phyloP scores from a whole-genome alignment of 257 asterid species.

The Pogostemon cablin region DNA sequence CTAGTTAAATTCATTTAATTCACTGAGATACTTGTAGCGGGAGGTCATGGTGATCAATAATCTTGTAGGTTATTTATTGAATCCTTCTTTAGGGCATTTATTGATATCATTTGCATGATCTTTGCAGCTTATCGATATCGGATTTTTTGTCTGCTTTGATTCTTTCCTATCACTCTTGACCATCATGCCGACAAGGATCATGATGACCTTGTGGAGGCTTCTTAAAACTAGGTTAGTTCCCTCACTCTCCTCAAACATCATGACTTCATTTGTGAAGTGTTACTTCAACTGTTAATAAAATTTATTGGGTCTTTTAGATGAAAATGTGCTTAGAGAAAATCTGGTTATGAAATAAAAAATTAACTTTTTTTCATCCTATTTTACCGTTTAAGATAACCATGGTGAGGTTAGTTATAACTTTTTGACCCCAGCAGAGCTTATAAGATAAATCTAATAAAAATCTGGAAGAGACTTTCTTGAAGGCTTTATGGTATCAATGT shows the following conservation, averaged over 20 bases:
- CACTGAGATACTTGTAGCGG: background rate
- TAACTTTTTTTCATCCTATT: background rate
- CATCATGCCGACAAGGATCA: slow-evolving; percentile 89
- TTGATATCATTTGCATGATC: slow-evolving; percentile 21
- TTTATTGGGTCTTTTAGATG: slow-evolving; percentile 14
- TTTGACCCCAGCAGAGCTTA: slow-evolving; percentile 6
- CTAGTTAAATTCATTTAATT: slow-evolving; percentile 10
- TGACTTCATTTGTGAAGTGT: slow-evolving; percentile 27
- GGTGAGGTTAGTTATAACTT: slow-evolving; percentile 2
- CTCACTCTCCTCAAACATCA: slow-evolving; percentile 35
- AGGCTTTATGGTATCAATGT: background rate
- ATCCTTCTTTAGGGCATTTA: slow-evolving; percentile 22
- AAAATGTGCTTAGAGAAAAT: slow-evolving; percentile 17
- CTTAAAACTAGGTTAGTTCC: slow-evolving; percentile 74
- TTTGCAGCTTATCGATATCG: slow-evolving; percentile 89
- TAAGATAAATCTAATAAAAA: background rate
- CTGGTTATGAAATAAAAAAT: background rate
- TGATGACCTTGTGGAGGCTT: slow-evolving; percentile 62
- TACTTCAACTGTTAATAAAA: background rate
- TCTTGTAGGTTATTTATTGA: slow-evolving; percentile 23
- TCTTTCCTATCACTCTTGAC: slow-evolving; percentile 91
- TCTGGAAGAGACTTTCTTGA: background rate
- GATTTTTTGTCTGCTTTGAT: slow-evolving; percentile 91
- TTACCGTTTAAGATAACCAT: background rate
- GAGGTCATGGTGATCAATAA: too few relatives aligned